These are phyloP conservation scores for Paramyrothecium roridum DNA, from an alignment of 2,329 filamentous ascomycete species.

Conservation along the genomic window DNA sequence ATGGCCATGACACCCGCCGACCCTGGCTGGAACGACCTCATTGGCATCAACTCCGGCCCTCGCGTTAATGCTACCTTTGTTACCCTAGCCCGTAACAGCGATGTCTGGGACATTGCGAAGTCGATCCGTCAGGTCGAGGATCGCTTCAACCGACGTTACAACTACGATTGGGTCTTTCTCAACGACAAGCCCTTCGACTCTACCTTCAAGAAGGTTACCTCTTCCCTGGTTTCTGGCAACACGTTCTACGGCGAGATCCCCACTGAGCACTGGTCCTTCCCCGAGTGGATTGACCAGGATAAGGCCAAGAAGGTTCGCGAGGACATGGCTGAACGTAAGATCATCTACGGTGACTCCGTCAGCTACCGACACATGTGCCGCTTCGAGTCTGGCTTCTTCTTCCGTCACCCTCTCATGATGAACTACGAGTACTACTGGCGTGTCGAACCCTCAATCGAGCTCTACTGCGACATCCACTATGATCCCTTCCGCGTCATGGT, in stretches of 20 bases:
- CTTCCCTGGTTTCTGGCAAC: slow-evolving; percentile 84
- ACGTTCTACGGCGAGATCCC: slow-evolving; percentile 89
- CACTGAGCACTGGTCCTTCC: slow-evolving; percentile 95
- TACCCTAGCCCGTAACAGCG: slow-evolving; percentile 86
- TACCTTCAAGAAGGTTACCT: slow-evolving; percentile 88
- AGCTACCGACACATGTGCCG: slow-evolving; percentile 99
- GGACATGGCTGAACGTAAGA: slow-evolving; percentile 90
- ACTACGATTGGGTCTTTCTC: slow-evolving; percentile 99
- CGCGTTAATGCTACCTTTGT: slow-evolving; percentile 98
- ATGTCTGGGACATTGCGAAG: slow-evolving; percentile 94
- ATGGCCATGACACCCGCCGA: slow-evolving; percentile 52
- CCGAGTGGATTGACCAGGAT: slow-evolving; percentile 91
- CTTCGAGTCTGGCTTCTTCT: slow-evolving; percentile 99
- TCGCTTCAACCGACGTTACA: slow-evolving; percentile 93
- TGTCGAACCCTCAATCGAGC: slow-evolving; percentile 93
- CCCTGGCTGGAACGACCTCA: slow-evolving; percentile 49
- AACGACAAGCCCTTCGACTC: slow-evolving; percentile 95
- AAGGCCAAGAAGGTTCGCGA: slow-evolving; percentile 87
- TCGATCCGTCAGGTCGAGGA: slow-evolving; percentile 97
- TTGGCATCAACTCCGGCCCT: slow-evolving; percentile 57
- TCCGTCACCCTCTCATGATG: slow-evolving; percentile 87
- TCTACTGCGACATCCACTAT: slow-evolving; percentile 93
- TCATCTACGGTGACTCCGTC: slow-evolving; percentile 96
- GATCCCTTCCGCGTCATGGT: slow-evolving; percentile 97
- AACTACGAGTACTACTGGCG: slow-evolving; percentile 99